Evolutionary conservation across 1,284 basidiomycete genomes (phyloP).

Genomic region (Pseudozyma tsukubaensis): DNA sequence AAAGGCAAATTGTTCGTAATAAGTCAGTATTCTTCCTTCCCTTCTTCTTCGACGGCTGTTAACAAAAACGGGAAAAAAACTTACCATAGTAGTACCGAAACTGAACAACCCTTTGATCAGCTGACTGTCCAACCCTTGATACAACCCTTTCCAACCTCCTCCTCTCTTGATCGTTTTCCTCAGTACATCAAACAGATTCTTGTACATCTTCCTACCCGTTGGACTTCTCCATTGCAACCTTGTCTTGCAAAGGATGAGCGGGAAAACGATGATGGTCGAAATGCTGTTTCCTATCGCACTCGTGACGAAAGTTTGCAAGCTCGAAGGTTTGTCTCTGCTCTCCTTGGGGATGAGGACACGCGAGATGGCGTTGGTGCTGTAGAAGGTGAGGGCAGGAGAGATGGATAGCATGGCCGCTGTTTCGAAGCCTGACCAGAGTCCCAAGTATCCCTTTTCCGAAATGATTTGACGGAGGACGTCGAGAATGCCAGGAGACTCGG

Average conservation of each 20-base stretch:
- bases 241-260: conserved; percentile 70
- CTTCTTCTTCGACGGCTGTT: neutral
- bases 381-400: conserved; percentile 70
- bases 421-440: conserved; percentile 69
- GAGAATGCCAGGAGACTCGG: conserved; percentile 56
- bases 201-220: conserved; percentile 61
- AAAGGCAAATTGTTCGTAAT: neutral
- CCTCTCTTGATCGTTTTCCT: conserved; percentile 50
- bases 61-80: neutral
- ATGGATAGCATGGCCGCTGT: conserved; percentile 68
- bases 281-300: conserved; percentile 70
- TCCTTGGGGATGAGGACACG: conserved; percentile 60
- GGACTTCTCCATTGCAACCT: conserved; percentile 69
- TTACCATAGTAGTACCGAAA: conserved; percentile 61
- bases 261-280: conserved; percentile 69
- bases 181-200: conserved; percentile 57
- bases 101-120: conserved; percentile 59
- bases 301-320: conserved; percentile 69
- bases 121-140: conserved; percentile 60
- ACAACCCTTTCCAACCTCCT: conserved; percentile 55
- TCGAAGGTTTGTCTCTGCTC: conserved; percentile 47
- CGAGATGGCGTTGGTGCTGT: conserved; percentile 52
- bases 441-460: conserved; percentile 67
- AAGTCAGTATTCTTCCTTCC: conserved; percentile 1
- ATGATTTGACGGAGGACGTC: conserved; percentile 67